Base-by-base conservation (phyloP, 768 basidiomycete species). In the Clitopilus hobsonii region DNA sequence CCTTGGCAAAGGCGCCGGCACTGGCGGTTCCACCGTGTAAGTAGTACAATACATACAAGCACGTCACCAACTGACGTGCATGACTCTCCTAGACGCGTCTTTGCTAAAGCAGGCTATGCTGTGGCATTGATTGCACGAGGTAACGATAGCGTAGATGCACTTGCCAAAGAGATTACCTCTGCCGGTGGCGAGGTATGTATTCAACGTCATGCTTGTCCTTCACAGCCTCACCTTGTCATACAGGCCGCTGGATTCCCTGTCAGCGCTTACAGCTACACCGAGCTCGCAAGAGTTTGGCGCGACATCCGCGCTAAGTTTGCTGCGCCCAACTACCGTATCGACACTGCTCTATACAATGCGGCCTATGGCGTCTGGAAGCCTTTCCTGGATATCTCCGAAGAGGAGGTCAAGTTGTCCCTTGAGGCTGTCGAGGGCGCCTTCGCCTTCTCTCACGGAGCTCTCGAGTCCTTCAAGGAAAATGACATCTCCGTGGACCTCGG, bases 311-410 rank as follows among this genome's bases (percentile, higher is more conserved):
- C 65, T 10, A 72, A 60, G 5, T 86, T 76, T 60, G 71, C 79
- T 0, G 71, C 73, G 48, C 77, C 83, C 1, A 66, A 75, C 25
- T 78, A 76, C 56, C 72, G 71, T 24, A 75, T 89, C 36, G 81
- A 80, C 8, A 83, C 75, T 1, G 86, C 86, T 0, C 61, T 90
- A 11, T 90, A 80, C 70, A 90, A 90, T 61, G 79, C 74, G 1
- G 85, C 73, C 0, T 65, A 77, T 28, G 77, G 76, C 2, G 67
- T 82, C 11, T 88, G 81, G 78, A 88, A 86, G 67, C 76, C 78
- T 1, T 90, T 89, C 75, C 69, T 90, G 22, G 76, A 86, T 10
- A 63, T 87, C 23, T 84, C 81, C 0, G 78, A 81, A 1, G 73
- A 80, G 49, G 85, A 88, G 30, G 62, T 88, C n/a, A 74, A 79